Conservation (phyloP, 2,329 filamentous ascomycete species). For the Grosmannia clavigera region DNA sequence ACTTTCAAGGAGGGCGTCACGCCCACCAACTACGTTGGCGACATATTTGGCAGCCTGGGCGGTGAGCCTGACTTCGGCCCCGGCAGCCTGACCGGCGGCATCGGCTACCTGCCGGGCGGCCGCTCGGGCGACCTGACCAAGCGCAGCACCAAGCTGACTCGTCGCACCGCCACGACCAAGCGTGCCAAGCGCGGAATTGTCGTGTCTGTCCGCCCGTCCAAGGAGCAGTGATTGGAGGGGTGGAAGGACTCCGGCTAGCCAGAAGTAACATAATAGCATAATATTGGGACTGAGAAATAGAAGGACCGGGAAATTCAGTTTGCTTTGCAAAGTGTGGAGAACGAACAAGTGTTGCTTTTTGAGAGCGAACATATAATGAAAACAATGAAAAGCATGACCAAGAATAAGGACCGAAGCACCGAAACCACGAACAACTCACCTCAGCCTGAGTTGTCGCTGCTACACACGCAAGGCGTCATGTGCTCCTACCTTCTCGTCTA, state of each 20-base stretch:
- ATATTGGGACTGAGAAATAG: too few species aligned
- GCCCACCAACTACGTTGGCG: conserved; percentile 54
- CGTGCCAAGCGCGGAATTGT: conserved; percentile 6
- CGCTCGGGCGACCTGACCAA: conserved; percentile 11
- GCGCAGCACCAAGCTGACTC: neutral
- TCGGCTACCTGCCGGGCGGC: conserved; percentile 17
- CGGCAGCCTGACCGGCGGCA: conserved; percentile 30
- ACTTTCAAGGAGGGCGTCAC: conserved; percentile 45
- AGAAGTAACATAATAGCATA: too few species aligned
- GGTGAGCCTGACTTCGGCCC: conserved; percentile 54
- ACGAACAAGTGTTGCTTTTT: too few species aligned
- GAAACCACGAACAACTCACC: too few species aligned
- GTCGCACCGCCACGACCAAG: neutral
- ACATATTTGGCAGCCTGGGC: conserved; percentile 58
- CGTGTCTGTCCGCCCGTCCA: neutral
- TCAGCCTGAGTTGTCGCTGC: too few species aligned
- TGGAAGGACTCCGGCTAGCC: neutral
- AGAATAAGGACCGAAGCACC: too few species aligned
- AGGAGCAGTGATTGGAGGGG: neutral
- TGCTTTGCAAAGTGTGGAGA: too few species aligned
- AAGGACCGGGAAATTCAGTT: too few species aligned
- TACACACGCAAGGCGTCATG: neutral
- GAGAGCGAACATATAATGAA: too few species aligned
- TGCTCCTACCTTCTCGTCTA: neutral
- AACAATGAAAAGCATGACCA: too few species aligned